Percentiles rank a stretch among this genome's conserved stretches.
phyloP scores from a whole-genome alignment of 768 basidiomycete species.

The Amanita muscaria region DNA sequence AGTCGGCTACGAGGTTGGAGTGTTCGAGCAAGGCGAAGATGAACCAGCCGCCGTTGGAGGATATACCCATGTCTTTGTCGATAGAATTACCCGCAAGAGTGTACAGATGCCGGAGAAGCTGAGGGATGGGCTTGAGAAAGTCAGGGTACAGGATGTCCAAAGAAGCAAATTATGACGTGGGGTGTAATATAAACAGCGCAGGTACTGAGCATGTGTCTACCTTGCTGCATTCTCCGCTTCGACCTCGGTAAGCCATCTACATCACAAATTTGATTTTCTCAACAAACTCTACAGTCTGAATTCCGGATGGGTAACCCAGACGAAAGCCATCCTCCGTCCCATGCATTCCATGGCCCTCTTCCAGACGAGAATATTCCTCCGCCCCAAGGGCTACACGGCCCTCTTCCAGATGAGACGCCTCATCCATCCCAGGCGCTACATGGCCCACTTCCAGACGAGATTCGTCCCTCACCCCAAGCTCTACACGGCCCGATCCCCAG shows the following conservation, averaged over 20 bases:
- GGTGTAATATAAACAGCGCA: neutral
- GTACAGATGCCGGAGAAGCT: neutral
- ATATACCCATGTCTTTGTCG: constrained; percentile 84
- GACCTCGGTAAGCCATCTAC: neutral
- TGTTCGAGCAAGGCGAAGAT: constrained; percentile 46
- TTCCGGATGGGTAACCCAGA: too few species aligned
- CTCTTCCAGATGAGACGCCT: too few species aligned
- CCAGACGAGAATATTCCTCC: too few species aligned
- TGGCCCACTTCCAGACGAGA: neutral
- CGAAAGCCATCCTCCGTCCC: too few species aligned
- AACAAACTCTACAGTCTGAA: too few species aligned
- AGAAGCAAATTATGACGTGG: constrained; percentile 1
- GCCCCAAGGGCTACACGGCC: too few species aligned
- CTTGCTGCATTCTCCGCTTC: neutral
- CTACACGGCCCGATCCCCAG: too few species aligned
- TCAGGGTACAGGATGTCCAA: neutral
- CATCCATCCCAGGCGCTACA: too few species aligned
- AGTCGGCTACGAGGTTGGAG: constrained; percentile 71
- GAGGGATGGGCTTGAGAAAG: neutral
- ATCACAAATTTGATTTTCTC: too few species aligned
- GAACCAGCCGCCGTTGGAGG: constrained; percentile 39
- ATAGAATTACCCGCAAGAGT: constrained; percentile 49
- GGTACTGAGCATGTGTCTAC: neutral
- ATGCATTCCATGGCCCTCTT: too few species aligned
- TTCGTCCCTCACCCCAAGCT: too few species aligned